These are phyloP conservation scores for Leccinum rimulosum DNA, from an alignment of 768 basidiomycete genomes.

Conservation along the genomic window DNA sequence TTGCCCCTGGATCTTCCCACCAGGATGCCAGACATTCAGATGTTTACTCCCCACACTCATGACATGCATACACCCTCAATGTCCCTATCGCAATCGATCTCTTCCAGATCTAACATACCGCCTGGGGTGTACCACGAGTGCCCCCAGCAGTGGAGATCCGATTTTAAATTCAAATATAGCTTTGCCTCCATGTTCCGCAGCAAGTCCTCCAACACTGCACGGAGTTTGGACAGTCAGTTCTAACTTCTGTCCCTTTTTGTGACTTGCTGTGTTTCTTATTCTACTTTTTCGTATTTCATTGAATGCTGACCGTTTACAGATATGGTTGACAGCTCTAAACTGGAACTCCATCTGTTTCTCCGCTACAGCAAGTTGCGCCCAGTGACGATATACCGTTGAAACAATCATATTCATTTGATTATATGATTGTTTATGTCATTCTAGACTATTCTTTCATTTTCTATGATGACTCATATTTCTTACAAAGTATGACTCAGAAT, in stretches of 20 bases:
- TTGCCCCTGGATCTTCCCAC: conserved; percentile 19
- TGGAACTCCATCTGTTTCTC: conserved; percentile 24
- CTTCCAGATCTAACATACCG: conserved; percentile 13
- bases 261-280: neutral
- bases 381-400: conserved; percentile 41
- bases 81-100: conserved; percentile 17
- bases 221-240: conserved; percentile 20
- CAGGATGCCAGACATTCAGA: conserved; percentile 18
- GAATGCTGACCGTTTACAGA: conserved; percentile 7
- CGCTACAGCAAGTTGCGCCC: conserved; percentile 29
- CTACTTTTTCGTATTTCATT: neutral
- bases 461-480: too few relatives aligned
- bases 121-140: conserved; percentile 18
- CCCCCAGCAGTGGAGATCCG: conserved; percentile 29
- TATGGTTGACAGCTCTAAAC: conserved; percentile 24
- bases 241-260: neutral
- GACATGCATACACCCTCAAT: conserved; percentile 28
- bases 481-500: too few relatives aligned
- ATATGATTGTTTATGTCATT: too few relatives aligned
- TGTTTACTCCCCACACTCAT: conserved; percentile 14
- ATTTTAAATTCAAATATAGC: conserved; percentile 33
- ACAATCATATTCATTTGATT: too few relatives aligned
- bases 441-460: too few relatives aligned
- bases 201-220: conserved; percentile 15
- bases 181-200: conserved; percentile 31